Percentiles rank a stretch among this genome's conserved stretches.
Conservation (phyloP, 345 rosid genomes). For the Zanthoxylum bungeanum region DNA sequence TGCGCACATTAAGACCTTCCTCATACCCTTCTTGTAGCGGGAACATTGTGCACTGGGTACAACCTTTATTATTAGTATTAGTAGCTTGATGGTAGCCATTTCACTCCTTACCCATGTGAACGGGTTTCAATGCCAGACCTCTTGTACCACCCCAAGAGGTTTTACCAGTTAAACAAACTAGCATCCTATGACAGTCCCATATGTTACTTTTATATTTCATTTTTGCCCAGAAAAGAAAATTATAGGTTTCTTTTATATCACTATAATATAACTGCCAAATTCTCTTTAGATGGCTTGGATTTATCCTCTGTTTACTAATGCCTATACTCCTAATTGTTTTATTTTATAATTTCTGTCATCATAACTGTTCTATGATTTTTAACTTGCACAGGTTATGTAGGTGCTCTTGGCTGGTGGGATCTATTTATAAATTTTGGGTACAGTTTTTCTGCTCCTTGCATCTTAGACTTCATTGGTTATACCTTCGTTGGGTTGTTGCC, state of each 20-base stretch:
- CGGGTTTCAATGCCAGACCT: too few species aligned
- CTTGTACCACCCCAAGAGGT: too few species aligned
- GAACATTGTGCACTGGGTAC: too few species aligned
- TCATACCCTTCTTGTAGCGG: too few species aligned
- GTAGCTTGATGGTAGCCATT: too few species aligned
- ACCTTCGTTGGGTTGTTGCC: background rate
- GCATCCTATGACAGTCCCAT: too few species aligned
- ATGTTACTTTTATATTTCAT: background rate
- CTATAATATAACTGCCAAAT: background rate
- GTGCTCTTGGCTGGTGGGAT: constrained; percentile 98
- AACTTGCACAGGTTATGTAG: constrained; percentile 65
- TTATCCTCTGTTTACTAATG: background rate
- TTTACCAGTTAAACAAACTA: too few species aligned
- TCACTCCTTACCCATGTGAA: too few species aligned
- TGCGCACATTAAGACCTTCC: too few species aligned
- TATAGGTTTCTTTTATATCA: too few species aligned
- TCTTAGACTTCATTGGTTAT: constrained; percentile 7
- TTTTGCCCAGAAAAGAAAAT: too few species aligned
- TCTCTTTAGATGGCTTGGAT: background rate
- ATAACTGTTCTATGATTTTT: constrained; percentile 15
- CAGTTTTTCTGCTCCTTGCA: constrained; percentile 17
- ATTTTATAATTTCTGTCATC: constrained; percentile 1
- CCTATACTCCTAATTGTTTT: background rate
- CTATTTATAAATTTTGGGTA: constrained; percentile 90
- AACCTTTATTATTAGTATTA: too few species aligned